Conservation (phyloP, 1,139 yeast genomes). For the Spencermartinsiella ligniputridi region DNA sequence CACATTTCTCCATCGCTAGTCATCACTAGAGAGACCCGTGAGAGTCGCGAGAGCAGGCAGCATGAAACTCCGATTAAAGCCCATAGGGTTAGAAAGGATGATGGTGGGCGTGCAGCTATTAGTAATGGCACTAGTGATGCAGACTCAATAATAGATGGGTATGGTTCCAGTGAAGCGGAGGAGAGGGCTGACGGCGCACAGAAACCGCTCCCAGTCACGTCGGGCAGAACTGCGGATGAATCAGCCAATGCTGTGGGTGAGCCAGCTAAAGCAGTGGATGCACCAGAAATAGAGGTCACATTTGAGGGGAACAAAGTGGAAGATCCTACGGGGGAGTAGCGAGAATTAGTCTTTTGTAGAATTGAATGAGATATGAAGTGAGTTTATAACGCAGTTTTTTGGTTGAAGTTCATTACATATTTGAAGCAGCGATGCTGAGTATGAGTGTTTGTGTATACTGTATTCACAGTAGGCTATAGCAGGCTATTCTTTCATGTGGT, state of each 20-base stretch:
- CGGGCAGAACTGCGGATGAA: not conserved
- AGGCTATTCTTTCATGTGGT: too few relatives aligned
- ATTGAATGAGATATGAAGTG: too few relatives aligned
- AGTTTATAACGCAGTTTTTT: too few relatives aligned
- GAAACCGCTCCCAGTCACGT: not conserved
- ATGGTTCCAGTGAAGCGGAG: not conserved
- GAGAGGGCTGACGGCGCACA: not conserved
- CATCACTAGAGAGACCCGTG: slow-evolving; percentile 1
- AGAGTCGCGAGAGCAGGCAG: not conserved
- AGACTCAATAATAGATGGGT: not conserved
- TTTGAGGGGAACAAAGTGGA: not conserved
- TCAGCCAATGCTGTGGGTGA: too few relatives aligned
- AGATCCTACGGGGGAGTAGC: too few relatives aligned
- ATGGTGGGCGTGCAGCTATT: not conserved
- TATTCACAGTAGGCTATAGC: too few relatives aligned
- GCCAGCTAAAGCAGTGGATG: not conserved
- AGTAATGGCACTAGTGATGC: not conserved
- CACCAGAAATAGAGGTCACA: not conserved
- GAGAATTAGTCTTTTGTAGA: too few relatives aligned
- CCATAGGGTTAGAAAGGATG: not conserved
- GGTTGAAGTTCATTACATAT: too few relatives aligned
- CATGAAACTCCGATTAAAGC: not conserved
- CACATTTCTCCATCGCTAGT: slow-evolving; percentile 8
- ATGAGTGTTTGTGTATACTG: too few relatives aligned
- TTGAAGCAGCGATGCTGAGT: too few relatives aligned